Evolutionary conservation across 108 stramenopile genomes (phyloP).

Genomic region (Fistulifera solaris): DNA sequence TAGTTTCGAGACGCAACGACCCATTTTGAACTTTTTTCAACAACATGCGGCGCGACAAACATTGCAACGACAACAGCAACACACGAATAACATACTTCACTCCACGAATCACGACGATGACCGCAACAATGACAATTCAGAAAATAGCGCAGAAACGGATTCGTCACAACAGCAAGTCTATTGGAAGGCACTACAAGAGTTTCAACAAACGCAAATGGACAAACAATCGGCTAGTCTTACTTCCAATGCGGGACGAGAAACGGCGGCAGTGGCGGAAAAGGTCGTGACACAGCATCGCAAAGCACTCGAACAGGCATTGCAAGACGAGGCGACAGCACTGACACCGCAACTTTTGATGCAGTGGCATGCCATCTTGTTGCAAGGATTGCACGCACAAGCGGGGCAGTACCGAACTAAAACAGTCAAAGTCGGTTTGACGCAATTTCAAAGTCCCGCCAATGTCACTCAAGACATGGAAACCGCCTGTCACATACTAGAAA

Average conservation of each 20-base stretch:
- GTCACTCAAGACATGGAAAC: constrained; percentile 19
- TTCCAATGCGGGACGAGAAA: constrained; percentile 24
- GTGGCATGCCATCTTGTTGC: constrained; percentile 12
- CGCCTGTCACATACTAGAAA: constrained; percentile 9
- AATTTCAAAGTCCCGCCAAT: constrained; percentile 14
- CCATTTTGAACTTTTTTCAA: too few relatives aligned
- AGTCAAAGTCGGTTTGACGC: constrained; percentile 21
- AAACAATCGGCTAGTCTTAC: constrained; percentile 30
- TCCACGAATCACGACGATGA: not conserved
- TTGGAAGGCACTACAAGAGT: constrained; percentile 21
- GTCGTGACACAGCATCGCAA: constrained; percentile 12
- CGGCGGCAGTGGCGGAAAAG: constrained; percentile 10
- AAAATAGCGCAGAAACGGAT: not conserved
- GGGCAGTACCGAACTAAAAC: constrained; percentile 23
- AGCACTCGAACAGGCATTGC: constrained; percentile 19
- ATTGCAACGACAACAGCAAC: not conserved
- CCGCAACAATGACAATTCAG: not conserved
- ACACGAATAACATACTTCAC: not conserved
- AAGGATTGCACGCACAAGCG: constrained; percentile 23
- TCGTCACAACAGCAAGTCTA: constrained; percentile 14
- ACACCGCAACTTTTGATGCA: not conserved
- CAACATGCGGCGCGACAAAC: not conserved
- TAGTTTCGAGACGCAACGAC: not conserved
- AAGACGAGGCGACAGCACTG: not conserved
- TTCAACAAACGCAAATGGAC: constrained; percentile 27